These are phyloP conservation scores for Candida frijolesensis DNA, from an alignment of 1,139 yeast genomes.

Conservation along the genomic window DNA sequence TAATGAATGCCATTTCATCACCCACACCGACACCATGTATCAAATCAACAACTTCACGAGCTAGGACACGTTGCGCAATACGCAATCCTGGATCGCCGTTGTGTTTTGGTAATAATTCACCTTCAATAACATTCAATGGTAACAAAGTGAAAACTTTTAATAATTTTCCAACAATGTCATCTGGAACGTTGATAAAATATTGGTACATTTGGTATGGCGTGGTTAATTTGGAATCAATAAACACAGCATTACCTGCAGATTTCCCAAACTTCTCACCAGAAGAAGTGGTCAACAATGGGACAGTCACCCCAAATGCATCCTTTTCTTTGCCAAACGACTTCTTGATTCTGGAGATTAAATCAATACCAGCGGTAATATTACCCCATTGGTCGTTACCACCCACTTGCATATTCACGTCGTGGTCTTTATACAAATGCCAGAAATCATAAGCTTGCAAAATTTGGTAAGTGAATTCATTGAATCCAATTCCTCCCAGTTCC, in stretches of 20 bases:
- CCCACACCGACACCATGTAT: slow-evolving; percentile 85
- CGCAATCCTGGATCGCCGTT: slow-evolving; percentile 60
- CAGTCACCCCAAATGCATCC: slow-evolving; percentile 75
- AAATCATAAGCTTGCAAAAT: slow-evolving; percentile 92
- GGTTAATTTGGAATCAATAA: slow-evolving; percentile 73
- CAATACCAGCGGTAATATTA: slow-evolving; percentile 94
- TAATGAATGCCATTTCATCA: slow-evolving; percentile 60
- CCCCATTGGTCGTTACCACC: slow-evolving; percentile 99
- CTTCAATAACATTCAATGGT: slow-evolving; percentile 60
- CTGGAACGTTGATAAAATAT: slow-evolving; percentile 79
- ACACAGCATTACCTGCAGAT: slow-evolving; percentile 95
- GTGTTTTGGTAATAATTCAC: slow-evolving; percentile 54
- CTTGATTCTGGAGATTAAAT: slow-evolving; percentile 69
- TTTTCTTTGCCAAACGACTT: slow-evolving; percentile 18
- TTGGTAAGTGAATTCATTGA: slow-evolving; percentile 92
- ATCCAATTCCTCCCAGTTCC: slow-evolving; percentile 79
- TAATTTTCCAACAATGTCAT: slow-evolving; percentile 69
- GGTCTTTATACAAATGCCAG: slow-evolving; percentile 69
- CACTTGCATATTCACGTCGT: slow-evolving; percentile 71
- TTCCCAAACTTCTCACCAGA: slow-evolving; percentile 95
- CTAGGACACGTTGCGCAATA: slow-evolving; percentile 74
- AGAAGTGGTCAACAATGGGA: slow-evolving; percentile 85
- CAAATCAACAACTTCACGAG: slow-evolving; percentile 82
- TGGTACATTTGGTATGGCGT: slow-evolving; percentile 85
- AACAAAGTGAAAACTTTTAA: slow-evolving; percentile 78